Conservation (phyloP, 1,284 basidiomycete genomes). For the Filobasidium uniguttulatum region DNA sequence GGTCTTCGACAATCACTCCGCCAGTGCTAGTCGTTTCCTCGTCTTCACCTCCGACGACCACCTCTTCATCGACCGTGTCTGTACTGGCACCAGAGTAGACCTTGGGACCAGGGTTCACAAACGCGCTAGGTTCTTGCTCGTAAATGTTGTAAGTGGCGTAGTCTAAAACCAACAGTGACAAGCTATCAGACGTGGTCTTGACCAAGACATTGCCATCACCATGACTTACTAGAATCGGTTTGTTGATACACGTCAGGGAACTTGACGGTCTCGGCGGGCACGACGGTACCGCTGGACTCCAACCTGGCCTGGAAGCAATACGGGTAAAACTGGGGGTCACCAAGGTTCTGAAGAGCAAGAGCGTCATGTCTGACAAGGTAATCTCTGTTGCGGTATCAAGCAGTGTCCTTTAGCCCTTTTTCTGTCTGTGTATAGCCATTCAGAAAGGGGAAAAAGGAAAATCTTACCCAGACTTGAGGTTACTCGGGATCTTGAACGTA, state of each 20-base stretch:
- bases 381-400: too few species aligned
- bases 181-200: too few species aligned
- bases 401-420: too few species aligned
- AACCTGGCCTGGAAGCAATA: conserved; percentile 20
- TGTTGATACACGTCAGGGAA: conserved; percentile 21
- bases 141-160: conserved; percentile 5
- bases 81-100: conserved; percentile 3
- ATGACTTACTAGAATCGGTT: too few species aligned
- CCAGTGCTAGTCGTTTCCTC: too few species aligned
- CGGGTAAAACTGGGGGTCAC: conserved; percentile 22
- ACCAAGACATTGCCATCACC: neutral
- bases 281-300: conserved; percentile 17
- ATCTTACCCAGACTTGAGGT: neutral
- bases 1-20: too few species aligned
- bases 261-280: conserved; percentile 15
- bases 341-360: conserved; percentile 18
- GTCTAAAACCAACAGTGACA: too few species aligned
- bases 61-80: conserved; percentile 6
- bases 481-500: neutral
- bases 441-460: too few species aligned
- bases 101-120: too few species aligned
- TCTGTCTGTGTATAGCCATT: too few species aligned
- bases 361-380: conserved; percentile 20
- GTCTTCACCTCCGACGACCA: conserved; percentile 6
- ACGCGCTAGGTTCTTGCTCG: neutral